Evolutionary conservation across 176 grass and related monocot genomes (phyloP).

Genomic region (Aegilops tauschii): DNA sequence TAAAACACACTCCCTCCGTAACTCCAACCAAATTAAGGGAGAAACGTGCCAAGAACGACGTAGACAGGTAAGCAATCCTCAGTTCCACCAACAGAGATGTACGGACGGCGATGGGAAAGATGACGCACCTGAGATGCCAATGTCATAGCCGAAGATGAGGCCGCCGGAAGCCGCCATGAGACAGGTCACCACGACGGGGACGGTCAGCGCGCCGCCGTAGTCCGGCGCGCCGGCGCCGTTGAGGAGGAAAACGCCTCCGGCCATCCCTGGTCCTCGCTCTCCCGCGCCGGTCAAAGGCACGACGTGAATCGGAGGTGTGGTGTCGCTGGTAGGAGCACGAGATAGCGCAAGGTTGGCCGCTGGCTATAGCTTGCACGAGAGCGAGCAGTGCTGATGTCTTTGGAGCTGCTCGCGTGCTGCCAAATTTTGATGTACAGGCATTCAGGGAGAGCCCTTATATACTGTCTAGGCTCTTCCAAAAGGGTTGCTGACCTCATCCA

Average conservation of each 20-base stretch:
- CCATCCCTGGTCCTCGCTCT: slow-evolving; percentile 20
- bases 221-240: slow-evolving; percentile 27
- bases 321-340: neutral
- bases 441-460: neutral
- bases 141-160: slow-evolving; percentile 97
- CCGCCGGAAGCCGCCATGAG: slow-evolving; percentile 94
- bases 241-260: slow-evolving; percentile 36
- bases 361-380: neutral
- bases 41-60: neutral
- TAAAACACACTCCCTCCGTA: neutral
- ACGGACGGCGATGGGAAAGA: neutral
- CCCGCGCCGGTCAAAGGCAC: neutral
- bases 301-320: neutral
- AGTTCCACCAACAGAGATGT: neutral
- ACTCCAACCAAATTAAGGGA: neutral
- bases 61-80: neutral
- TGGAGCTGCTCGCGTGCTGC: neutral
- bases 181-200: slow-evolving; percentile 71
- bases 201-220: slow-evolving; percentile 59
- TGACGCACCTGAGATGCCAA: slow-evolving; percentile 83
- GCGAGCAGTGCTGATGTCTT: neutral
- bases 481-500: neutral
- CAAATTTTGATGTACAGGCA: neutral
- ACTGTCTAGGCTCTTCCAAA: neutral
- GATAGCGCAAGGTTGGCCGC: neutral